phyloP scores from a whole-genome alignment of 805 yeast genomes.

The Ogataea methylovora region DNA sequence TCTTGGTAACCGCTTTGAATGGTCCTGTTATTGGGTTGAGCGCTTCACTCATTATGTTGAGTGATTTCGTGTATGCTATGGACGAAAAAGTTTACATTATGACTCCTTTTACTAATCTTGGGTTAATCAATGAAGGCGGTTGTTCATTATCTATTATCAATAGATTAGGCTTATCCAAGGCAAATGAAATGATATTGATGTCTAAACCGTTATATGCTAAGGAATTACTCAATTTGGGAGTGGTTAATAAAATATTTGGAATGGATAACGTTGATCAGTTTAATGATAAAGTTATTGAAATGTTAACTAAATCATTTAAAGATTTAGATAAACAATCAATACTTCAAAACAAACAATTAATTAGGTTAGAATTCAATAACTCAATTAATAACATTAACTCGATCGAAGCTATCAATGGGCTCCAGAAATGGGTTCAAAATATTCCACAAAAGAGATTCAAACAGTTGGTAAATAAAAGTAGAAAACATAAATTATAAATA shows the following conservation, averaged over 20 bases:
- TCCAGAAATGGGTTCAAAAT: conserved; percentile 63
- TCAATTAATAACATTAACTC: conserved; percentile 45
- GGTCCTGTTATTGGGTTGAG: conserved; percentile 84
- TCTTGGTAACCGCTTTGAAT: conserved; percentile 66
- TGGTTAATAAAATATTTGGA: conserved; percentile 49
- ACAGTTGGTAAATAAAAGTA: conserved; percentile 43
- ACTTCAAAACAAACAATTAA: conserved; percentile 35
- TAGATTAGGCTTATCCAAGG: conserved; percentile 65
- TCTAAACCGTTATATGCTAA: conserved; percentile 56
- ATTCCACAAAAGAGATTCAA: conserved; percentile 64
- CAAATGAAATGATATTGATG: conserved; percentile 66
- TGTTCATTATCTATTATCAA: conserved; percentile 58
- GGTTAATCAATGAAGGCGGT: conserved; percentile 79
- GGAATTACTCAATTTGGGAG: conserved; percentile 50
- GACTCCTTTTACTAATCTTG: conserved; percentile 76
- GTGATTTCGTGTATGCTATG: conserved; percentile 69
- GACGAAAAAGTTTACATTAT: conserved; percentile 51
- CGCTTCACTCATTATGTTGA: conserved; percentile 65
- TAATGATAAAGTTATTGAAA: conserved; percentile 31
- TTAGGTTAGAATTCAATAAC: conserved; percentile 25
- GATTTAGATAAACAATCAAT: conserved; percentile 40
- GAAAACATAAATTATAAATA: conserved; percentile 52
- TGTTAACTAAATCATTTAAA: conserved; percentile 27
- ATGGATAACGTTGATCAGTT: conserved; percentile 28
- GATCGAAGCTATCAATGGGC: conserved; percentile 62